Evolutionary conservation across 352 stramenopile genomes (phyloP).

Genomic region (Phytopythium oedochilum): DNA sequence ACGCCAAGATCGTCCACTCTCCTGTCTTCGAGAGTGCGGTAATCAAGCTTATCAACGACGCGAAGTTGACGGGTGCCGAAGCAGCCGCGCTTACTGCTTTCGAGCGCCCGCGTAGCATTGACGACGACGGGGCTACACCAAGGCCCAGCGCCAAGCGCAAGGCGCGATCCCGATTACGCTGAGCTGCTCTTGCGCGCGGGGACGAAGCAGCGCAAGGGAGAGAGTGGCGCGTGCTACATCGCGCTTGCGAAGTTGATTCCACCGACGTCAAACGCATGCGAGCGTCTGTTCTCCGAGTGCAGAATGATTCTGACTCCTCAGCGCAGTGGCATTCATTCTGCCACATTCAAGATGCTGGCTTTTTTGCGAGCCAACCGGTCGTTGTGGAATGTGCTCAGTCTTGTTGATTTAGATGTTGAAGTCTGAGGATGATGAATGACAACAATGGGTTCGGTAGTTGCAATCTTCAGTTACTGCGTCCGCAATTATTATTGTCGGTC

Average conservation of each 20-base stretch:
- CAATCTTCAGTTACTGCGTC: too few species aligned
- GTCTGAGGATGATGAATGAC: too few species aligned
- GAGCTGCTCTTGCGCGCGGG: background rate
- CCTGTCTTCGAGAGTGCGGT: background rate
- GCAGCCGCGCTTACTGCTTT: background rate
- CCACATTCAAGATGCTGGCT: too few species aligned
- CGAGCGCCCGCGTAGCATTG: background rate
- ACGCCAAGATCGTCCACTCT: background rate
- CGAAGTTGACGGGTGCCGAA: background rate
- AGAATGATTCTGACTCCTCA: too few species aligned
- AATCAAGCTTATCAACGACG: background rate
- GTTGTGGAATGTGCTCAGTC: too few species aligned
- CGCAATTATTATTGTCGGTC: too few species aligned
- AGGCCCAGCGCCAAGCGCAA: background rate
- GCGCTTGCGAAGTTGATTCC: constrained; percentile 1
- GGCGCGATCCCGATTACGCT: background rate
- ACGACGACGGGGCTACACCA: background rate
- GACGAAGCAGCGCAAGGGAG: background rate
- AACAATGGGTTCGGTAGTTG: too few species aligned
- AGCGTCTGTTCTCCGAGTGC: constrained; percentile 3
- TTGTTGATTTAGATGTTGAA: too few species aligned
- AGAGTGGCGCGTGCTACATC: background rate
- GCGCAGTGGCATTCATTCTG: too few species aligned
- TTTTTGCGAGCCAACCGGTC: too few species aligned
- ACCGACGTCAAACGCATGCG: constrained; percentile 4